Base-by-base conservation (phyloP, 1,139 yeast species). In the Yamadazyma taylorii region DNA sequence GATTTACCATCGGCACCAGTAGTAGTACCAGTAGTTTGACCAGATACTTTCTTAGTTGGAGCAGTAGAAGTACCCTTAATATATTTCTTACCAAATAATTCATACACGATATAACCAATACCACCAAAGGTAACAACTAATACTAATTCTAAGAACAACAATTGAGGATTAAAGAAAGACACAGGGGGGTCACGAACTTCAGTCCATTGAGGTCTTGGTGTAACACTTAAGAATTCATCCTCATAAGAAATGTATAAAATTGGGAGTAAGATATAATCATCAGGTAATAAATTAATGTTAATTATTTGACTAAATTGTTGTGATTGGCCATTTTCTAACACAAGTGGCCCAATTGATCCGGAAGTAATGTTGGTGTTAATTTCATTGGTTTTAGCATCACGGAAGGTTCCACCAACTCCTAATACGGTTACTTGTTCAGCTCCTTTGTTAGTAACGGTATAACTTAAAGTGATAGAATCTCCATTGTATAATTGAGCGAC, bases 341-440 rank as follows among this genome's bases (percentile, higher is more conserved):
- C 48, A 37, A 82, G 43, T 11, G 94, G 88, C 9, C 86, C 94
- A 39, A 86, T 63, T 40, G 76, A 68, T 38, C 79, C 75, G 32
- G 79, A 75, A 24, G 94, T 79, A 55, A 87, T 68, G 56, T 85
- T 84, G 48, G 81, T 78, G 39, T 63, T 59, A 42, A 69, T 52
- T 40, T 71, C 69, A 47, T 79, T 75, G 40, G 73, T 71, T 43
- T 64, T 65, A 21, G 84, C 77, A 46, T 81, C 77, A 41, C 73
- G 68, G 60, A 87, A 73, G 35, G 76, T 60, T 36, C 96, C 96
- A 42, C 90, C 88, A 37, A 83, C 78, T 35, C 90, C 95, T 34
- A 83, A 78, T 39, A 88, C 64, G 17, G 78, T 67, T 30, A 69
- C 38, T 8, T 73, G 75, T 21, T 42, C 59, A 2, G 69, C 74